Evolutionary conservation across 495 filamentous ascomycete genomes (phyloP), one percentile per base, ranked within the genome.

Genomic region (Penicillium alfredii): DNA sequence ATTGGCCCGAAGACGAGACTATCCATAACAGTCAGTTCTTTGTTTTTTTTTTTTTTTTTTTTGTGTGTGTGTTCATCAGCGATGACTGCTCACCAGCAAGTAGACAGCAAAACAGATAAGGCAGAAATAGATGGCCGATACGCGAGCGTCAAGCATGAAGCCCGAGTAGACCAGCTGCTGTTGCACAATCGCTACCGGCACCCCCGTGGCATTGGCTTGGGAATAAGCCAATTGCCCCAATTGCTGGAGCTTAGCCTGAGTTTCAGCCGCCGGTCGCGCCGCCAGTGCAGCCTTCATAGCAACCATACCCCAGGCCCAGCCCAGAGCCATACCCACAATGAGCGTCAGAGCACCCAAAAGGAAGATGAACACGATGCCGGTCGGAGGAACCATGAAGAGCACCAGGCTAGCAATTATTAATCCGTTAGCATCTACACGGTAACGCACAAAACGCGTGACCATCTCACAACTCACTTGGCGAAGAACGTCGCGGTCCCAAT

Each of bases 261-360:
- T 65, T 1, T 61, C 63, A 23, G 57, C 55, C 12, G 50, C 52
- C 5, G 63, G 56, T 22, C 65, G 46, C 13, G 60, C 63, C 2
- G 65, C 65, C 22, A 45, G 32, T 4, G 61, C 62, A 8, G 64
- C 64, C 31, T 65, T 66, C 61, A 61, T 65, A 8, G 47, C 42
- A 38, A 68, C 60, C 9, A 63, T 52, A 35, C 64, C 64, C 64
- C 64, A 68, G 27, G 42, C 63, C 63, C 64, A 66, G 42, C 61
- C 60, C 0, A 61, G 19, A 6, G 45, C 59, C 34, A 68, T 61
- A 2, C 64, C 64, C 15, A 66, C 1, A 6, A 61, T 40, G 6
- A 68, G 48, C 13, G 64, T 56, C 3, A 66, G 8, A 1, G 50
- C 28, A 19, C 39, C 61, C 12, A 68, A 44, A 11, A 68, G 47